phyloP scores from a whole-genome alignment of 345 rosid genomes.

The Linum lewisii region DNA sequence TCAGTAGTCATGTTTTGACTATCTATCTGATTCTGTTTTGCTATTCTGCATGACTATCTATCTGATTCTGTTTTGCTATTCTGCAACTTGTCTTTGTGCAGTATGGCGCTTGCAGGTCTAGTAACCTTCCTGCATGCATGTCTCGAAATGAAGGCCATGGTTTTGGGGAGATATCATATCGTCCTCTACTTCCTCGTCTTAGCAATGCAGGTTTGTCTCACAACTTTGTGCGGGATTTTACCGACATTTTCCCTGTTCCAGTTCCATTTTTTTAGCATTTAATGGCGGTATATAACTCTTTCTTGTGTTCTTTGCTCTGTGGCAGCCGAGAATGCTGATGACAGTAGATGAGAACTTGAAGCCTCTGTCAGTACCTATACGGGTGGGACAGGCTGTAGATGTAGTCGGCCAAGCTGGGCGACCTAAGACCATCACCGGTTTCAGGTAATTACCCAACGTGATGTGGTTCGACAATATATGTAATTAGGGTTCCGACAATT shows the following conservation, averaged over 20 bases:
- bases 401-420: conserved; percentile 97
- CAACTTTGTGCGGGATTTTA: neutral
- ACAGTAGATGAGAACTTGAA: conserved; percentile 78
- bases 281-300: no score
- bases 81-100: conserved; percentile 12
- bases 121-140: conserved; percentile 72
- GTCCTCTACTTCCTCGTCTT: conserved; percentile 81
- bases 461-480: no score
- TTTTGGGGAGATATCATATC: conserved; percentile 80
- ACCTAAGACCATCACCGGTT: conserved; percentile 91
- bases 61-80: neutral
- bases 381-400: conserved; percentile 95
- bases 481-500: no score
- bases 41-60: no score
- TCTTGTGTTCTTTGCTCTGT: neutral
- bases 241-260: neutral
- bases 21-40: no score
- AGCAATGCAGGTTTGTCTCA: conserved; percentile 79
- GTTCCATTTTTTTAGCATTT: neutral
- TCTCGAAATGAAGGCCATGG: conserved; percentile 76
- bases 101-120: conserved; percentile 89
- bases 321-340: conserved; percentile 93
- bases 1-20: neutral
- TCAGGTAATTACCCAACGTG: no score
- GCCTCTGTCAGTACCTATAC: conserved; percentile 72